Evolutionary conservation across 768 basidiomycete species (phyloP).

Genomic region (Pleurotus eryngii): DNA sequence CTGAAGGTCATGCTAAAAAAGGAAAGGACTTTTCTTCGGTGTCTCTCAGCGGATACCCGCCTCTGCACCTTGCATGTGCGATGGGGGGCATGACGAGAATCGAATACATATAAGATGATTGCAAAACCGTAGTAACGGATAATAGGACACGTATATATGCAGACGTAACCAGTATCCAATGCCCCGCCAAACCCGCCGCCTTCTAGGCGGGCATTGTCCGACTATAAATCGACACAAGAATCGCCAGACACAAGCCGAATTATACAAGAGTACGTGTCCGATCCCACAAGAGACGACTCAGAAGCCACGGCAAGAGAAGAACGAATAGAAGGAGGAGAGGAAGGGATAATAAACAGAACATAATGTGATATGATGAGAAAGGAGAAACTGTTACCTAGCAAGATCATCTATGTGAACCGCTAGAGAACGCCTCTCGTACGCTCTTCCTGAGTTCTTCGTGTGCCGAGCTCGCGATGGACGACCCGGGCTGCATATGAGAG

Average conservation of each 20-base stretch:
- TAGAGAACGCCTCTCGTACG: conserved; percentile 78
- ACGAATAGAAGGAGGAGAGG: not conserved
- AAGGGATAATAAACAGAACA: conserved; percentile 9
- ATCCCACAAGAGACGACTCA: not conserved
- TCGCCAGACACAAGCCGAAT: not conserved
- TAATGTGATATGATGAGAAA: conserved; percentile 14
- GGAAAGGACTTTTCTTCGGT: no score
- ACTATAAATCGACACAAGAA: no score
- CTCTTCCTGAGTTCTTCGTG: conserved; percentile 81
- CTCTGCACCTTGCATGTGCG: no score
- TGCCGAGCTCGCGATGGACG: conserved; percentile 57
- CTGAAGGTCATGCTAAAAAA: no score
- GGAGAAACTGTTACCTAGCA: not conserved
- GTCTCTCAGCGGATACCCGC: no score
- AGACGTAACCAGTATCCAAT: no score
- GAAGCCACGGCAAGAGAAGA: not conserved
- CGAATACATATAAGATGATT: not conserved
- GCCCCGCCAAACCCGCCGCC: no score
- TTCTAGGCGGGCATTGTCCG: no score
- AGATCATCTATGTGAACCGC: conserved; percentile 52
- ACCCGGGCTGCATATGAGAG: conserved; percentile 68
- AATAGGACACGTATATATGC: no score
- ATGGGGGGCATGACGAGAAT: not conserved
- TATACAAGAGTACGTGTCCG: not conserved
- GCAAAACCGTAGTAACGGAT: not conserved